phyloP scores from a whole-genome alignment of 1,284 basidiomycete species.

The Psilocybe mexicana region DNA sequence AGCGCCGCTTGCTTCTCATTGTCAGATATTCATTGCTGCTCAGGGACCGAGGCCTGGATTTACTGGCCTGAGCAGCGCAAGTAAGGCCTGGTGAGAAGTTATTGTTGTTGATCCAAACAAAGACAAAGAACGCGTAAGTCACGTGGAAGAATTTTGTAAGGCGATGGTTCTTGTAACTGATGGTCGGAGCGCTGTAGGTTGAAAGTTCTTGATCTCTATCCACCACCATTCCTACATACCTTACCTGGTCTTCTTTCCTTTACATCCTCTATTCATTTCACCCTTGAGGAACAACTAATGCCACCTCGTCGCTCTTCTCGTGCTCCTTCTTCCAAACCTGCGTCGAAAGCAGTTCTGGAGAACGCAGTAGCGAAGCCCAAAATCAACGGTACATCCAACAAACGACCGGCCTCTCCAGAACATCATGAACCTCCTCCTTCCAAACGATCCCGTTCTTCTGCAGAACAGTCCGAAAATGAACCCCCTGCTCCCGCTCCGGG shows the following conservation, averaged over 20 bases:
- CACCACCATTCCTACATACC: conserved; percentile 9
- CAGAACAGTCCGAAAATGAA: conserved; percentile 38
- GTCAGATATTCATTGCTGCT: too few relatives aligned
- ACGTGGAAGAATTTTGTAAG: conserved; percentile 26
- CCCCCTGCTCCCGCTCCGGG: conserved; percentile 25
- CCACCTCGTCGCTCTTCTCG: conserved; percentile 53
- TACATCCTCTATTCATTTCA: background rate
- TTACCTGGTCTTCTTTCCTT: background rate
- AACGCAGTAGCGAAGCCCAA: conserved; percentile 35
- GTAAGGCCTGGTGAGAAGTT: too few relatives aligned
- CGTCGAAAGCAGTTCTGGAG: conserved; percentile 28
- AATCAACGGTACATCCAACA: conserved; percentile 34
- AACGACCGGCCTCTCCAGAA: conserved; percentile 46
- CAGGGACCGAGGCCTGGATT: too few relatives aligned
- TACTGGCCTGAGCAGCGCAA: too few relatives aligned
- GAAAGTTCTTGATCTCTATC: conserved; percentile 6
- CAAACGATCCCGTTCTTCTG: conserved; percentile 41
- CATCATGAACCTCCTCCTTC: conserved; percentile 42
- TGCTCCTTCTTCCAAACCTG: conserved; percentile 41
- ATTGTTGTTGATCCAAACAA: conserved; percentile 16
- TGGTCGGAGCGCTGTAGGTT: background rate
- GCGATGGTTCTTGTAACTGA: background rate
- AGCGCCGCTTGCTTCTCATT: too few relatives aligned
- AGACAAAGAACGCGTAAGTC: conserved; percentile 36
- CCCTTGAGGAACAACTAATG: conserved; percentile 26